Evolutionary conservation across 1,139 yeast species (phyloP), one percentile per base, ranked within the genome.

Genomic region (Ashbya aceris): DNA sequence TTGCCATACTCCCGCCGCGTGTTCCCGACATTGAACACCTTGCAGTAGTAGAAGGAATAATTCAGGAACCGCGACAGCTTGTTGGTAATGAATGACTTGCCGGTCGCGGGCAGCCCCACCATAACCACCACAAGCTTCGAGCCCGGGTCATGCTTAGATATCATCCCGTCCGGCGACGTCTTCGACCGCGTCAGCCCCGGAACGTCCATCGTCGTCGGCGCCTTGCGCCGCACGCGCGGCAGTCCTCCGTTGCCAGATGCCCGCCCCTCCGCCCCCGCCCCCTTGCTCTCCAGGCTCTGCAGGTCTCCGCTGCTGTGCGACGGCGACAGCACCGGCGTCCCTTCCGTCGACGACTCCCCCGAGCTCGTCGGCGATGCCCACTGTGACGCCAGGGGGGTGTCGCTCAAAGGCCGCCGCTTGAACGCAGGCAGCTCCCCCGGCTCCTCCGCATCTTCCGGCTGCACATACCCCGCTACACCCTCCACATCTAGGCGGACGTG

Each of bases 61-160:
- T 89, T 89, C 55, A 89, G 67, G 59, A 84, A 89, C 45, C 96
- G 67, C 9, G 94, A 81, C 39, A 89, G 71, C 56, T 89, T 89
- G 62, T 87, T 89, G 39, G 96, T 86, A 50, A 89, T 84, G 60
- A 87, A 89, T 6, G 93, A 82, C 62, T 89, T 89, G 4, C 96
- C 96, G 41, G 96, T 71, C 0, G 96, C 96, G 0, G 96, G 96
- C 33, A 86, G 66, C 0, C 96, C 96, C 10, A 87, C 95, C 95
- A 86, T 85, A 23, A 91, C 95, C 50, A 89, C 86, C 14, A 89
- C 95, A 42, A 89, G 68, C 58, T 85, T 85, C 6, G 93, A 79
- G 2, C 89, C 91, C 3, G 65, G 60, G 74, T 80, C 67, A 76
- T 87, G 42, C 13, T 78, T 75, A 1, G 89, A 81, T 41, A 83